Evolutionary conservation across 1,284 basidiomycete species (phyloP).

Genomic region (Fomitopsis palustris): DNA sequence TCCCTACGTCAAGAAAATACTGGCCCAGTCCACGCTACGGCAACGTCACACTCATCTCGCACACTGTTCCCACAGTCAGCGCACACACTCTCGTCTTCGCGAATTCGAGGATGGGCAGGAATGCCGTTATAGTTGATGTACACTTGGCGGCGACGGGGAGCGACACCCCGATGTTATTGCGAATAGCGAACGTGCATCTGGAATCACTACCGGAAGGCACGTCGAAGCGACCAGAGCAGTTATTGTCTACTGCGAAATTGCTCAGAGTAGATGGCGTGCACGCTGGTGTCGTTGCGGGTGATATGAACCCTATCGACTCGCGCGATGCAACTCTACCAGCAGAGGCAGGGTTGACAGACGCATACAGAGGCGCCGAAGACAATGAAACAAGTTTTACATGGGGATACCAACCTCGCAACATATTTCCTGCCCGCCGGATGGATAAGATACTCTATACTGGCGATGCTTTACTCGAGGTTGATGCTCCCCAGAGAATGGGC

Average conservation of each 20-base stretch:
- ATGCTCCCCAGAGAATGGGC: slow-evolving; percentile 51
- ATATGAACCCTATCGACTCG: slow-evolving; percentile 62
- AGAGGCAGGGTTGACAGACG: slow-evolving; percentile 49
- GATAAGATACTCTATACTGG: slow-evolving; percentile 63
- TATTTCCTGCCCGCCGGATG: slow-evolving; percentile 47
- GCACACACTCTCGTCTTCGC: slow-evolving; percentile 48
- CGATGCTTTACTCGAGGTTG: slow-evolving; percentile 28
- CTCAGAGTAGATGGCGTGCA: slow-evolving; percentile 41
- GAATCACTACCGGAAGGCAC: slow-evolving; percentile 52
- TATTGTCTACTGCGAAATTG: slow-evolving; percentile 45
- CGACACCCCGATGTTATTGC: slow-evolving; percentile 28
- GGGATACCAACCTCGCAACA: slow-evolving; percentile 53
- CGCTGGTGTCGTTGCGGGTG: slow-evolving; percentile 62
- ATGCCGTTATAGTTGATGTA: slow-evolving; percentile 56
- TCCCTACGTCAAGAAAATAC: slow-evolving; percentile 46
- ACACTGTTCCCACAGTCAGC: slow-evolving; percentile 43
- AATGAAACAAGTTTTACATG: slow-evolving; percentile 54
- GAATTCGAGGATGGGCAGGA: slow-evolving; percentile 45
- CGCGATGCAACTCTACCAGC: slow-evolving; percentile 40
- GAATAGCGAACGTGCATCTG: slow-evolving; percentile 67
- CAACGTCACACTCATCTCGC: slow-evolving; percentile 61
- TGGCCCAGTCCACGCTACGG: slow-evolving; percentile 57
- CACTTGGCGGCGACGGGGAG: slow-evolving; percentile 35
- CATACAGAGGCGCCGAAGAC: slow-evolving; percentile 35
- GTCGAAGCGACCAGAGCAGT: slow-evolving; percentile 44